phyloP scores from a whole-genome alignment of 768 basidiomycete genomes.

The Calocera viscosa region DNA sequence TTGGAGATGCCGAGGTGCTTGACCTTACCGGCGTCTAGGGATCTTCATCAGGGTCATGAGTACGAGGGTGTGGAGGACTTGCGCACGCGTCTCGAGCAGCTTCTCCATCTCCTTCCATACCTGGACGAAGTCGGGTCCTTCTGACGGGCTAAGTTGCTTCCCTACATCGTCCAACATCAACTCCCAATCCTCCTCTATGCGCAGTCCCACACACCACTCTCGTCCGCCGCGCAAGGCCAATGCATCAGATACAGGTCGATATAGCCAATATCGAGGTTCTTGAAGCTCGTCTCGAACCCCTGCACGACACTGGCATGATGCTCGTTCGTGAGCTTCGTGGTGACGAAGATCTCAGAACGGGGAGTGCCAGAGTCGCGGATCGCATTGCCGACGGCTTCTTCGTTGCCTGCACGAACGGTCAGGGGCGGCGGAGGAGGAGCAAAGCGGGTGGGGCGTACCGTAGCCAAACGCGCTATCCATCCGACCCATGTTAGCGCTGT shows the following conservation, averaged over 20 bases:
- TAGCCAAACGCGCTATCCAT: neutral
- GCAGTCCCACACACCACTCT: neutral
- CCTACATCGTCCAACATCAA: neutral
- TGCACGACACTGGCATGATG: slow-evolving; percentile 16
- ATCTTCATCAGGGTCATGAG: too few species aligned
- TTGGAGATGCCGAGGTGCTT: slow-evolving; percentile 62
- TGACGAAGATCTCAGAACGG: slow-evolving; percentile 20
- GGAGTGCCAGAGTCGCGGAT: slow-evolving; percentile 27
- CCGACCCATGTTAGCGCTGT: neutral
- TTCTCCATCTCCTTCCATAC: slow-evolving; percentile 20
- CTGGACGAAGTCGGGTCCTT: slow-evolving; percentile 17
- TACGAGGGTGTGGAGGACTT: too few species aligned
- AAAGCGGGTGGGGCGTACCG: neutral
- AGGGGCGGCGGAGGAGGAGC: neutral
- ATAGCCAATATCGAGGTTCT: slow-evolving; percentile 17
- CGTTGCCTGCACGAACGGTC: slow-evolving; percentile 28
- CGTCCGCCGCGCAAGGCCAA: slow-evolving; percentile 19
- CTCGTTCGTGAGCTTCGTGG: slow-evolving; percentile 20
- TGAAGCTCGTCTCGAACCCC: slow-evolving; percentile 16
- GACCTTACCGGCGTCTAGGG: slow-evolving; percentile 1
- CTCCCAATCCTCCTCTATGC: neutral
- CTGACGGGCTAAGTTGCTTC: slow-evolving; percentile 9
- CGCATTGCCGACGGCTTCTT: slow-evolving; percentile 36
- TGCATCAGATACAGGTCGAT: slow-evolving; percentile 22
- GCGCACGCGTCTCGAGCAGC: slow-evolving; percentile 15